Conservation (phyloP, 345 rosid genomes). For the Eucalyptus albens region DNA sequence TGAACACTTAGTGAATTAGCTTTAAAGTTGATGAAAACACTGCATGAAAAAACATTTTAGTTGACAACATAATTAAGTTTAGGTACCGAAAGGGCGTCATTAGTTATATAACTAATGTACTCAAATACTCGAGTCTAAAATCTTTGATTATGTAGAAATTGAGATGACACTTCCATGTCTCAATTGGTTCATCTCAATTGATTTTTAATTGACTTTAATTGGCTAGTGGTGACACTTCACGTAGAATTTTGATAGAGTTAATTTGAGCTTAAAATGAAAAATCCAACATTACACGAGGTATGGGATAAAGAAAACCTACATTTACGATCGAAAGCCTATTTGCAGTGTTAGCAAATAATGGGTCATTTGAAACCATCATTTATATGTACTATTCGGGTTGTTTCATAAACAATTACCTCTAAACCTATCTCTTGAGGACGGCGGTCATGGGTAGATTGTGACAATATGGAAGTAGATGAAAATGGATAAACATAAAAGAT, state of each 20-base stretch:
- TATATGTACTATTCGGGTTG: not conserved
- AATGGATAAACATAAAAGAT: not conserved
- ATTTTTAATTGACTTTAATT: too few species aligned
- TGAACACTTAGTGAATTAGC: not conserved
- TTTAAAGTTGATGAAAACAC: too few species aligned
- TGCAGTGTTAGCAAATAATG: not conserved
- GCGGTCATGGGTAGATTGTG: too few species aligned
- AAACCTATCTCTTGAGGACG: not conserved
- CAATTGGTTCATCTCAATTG: too few species aligned
- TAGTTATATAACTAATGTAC: not conserved
- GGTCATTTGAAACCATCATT: not conserved
- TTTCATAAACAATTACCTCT: not conserved
- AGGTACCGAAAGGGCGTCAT: accelerated
- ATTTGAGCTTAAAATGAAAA: too few species aligned
- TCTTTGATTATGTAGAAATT: not conserved
- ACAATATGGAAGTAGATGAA: too few species aligned
- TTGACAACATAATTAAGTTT: not conserved
- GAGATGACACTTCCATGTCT: not conserved
- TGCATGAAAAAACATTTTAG: not conserved
- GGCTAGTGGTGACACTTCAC: too few species aligned
- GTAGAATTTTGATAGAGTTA: too few species aligned
- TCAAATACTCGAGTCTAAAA: too few species aligned
- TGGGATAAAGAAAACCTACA: accelerated
- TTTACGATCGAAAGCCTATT: not conserved
- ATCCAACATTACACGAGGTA: too few species aligned